Evolutionary conservation across 768 basidiomycete species (phyloP), one percentile per base, ranked within the genome.

Genomic region (Tricholoma furcatifolium): DNA sequence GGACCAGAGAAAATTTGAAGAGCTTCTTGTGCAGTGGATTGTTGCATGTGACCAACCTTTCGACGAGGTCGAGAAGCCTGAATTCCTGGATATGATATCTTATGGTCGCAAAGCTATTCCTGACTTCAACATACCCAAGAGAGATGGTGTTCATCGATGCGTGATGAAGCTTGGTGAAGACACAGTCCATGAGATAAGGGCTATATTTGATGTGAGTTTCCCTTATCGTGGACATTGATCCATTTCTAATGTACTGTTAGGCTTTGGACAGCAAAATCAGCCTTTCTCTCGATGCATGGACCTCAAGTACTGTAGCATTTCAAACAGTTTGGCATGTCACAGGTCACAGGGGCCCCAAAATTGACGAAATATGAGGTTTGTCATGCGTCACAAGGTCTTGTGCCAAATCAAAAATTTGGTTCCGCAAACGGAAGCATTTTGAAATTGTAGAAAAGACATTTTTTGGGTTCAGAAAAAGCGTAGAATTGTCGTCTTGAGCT

Each of bases 241-340:
- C 18, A 18, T 38, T 15, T 17, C 30, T 17, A 15, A 27, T 36
- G 21, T 55, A 12, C 36, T 11, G 20, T 12, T 43, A 65, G 63
- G 44, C 54, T 31, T 48, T 53, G 27, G 30, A 53, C 12, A 34
- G 40, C 1, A 61, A 61, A 14, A 54, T 65, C 18, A 36, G 39
- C 17, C 49, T 63, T 20, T 62, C 56, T 2, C 52, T 65, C n/a
- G 54, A 65, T 51, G 58, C 58, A 17, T 65, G 63, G 63, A 63
- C 63, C 27, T 65, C 64, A n/a, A 63, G 56, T n/a, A n/a, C n/a
- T n/a, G n/a, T n/a, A n/a, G n/a, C n/a, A n/a, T n/a, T n/a, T n/a
- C n/a, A n/a, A n/a, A n/a, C n/a, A n/a, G n/a, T n/a, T n/a, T n/a
- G n/a, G n/a, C n/a, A n/a, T n/a, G n/a, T n/a, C n/a, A n/a, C n/a